Evolutionary conservation across 371 early-diverging fungal genomes (phyloP).

Genomic region (Apophysomyces trapeziformis): DNA sequence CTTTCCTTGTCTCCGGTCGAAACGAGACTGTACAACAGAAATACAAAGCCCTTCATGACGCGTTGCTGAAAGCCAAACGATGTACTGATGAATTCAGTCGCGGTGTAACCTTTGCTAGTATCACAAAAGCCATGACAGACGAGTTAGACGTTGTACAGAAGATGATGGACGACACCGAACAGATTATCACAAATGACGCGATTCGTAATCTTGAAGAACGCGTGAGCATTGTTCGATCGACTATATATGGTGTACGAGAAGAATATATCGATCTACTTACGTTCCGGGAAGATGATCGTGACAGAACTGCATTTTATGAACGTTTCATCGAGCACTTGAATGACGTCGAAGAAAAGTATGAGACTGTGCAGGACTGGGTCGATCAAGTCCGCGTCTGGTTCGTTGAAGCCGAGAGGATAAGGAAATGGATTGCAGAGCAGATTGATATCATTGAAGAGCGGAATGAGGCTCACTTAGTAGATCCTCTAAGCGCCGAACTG

Average conservation of each 20-base stretch:
- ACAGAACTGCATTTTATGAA: conserved; percentile 6
- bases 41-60: conserved; percentile 11
- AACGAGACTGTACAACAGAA: conserved; percentile 17
- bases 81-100: conserved; percentile 32
- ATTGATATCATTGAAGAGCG: conserved; percentile 39
- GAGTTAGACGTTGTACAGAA: conserved; percentile 47
- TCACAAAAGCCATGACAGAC: conserved; percentile 34
- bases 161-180: conserved; percentile 35
- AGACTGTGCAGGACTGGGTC: conserved; percentile 47
- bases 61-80: conserved; percentile 22
- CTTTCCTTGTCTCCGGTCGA: conserved; percentile 14
- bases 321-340: conserved; percentile 27
- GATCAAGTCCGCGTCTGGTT: conserved; percentile 62
- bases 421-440: conserved; percentile 52
- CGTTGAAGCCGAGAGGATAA: conserved; percentile 54
- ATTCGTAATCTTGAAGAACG: conserved; percentile 40
- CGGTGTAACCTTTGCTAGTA: conserved; percentile 37
- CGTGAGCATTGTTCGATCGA: conserved; percentile 36
- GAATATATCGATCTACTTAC: conserved; percentile 35
- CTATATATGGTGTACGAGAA: conserved; percentile 33
- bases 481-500: conserved; percentile 33
- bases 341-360: conserved; percentile 32
- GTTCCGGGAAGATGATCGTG: conserved; percentile 9
- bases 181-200: conserved; percentile 37
- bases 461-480: conserved; percentile 25